Evolutionary conservation across 306 rosid genomes (phyloP).

Genomic region (Vicia villosa): DNA sequence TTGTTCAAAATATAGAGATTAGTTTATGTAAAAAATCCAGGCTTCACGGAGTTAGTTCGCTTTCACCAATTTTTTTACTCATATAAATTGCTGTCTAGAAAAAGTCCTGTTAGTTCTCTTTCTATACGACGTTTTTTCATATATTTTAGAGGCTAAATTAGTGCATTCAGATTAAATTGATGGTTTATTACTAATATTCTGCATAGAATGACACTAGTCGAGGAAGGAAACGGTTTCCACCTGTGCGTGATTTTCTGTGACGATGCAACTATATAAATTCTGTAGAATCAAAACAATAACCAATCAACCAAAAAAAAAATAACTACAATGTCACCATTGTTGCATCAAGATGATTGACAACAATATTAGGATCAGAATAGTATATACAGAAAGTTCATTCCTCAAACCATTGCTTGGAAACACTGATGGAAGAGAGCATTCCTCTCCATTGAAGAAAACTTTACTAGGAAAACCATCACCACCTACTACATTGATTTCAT

Average conservation of each 20-base stretch:
- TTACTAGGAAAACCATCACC: slow-evolving; percentile 91
- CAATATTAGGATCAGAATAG: slow-evolving; percentile 41
- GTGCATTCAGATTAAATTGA: no score
- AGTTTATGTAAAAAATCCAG: slow-evolving; percentile 45
- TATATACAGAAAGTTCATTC: slow-evolving; percentile 39
- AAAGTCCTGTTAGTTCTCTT: no score
- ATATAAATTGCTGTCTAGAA: no score
- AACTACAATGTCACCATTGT: slow-evolving; percentile 38
- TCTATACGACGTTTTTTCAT: no score
- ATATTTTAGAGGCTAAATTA: no score
- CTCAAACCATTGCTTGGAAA: slow-evolving; percentile 55
- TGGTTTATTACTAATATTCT: no score
- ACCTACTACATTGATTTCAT: slow-evolving; percentile 56
- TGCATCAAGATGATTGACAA: slow-evolving; percentile 41
- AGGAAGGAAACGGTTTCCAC: no score
- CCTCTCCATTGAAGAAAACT: slow-evolving; percentile 92
- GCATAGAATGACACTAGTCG: no score
- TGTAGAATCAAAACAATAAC: neutral
- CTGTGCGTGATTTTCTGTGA: no score
- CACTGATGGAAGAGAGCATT: slow-evolving; percentile 71
- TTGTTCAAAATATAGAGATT: slow-evolving; percentile 38
- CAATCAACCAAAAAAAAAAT: slow-evolving; percentile 36
- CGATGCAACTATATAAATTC: no score
- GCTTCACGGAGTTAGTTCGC: slow-evolving; percentile 34
- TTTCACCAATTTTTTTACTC: no score